Conservation (phyloP, 106 monocot species). For the Dioscorea zingiberensis region DNA sequence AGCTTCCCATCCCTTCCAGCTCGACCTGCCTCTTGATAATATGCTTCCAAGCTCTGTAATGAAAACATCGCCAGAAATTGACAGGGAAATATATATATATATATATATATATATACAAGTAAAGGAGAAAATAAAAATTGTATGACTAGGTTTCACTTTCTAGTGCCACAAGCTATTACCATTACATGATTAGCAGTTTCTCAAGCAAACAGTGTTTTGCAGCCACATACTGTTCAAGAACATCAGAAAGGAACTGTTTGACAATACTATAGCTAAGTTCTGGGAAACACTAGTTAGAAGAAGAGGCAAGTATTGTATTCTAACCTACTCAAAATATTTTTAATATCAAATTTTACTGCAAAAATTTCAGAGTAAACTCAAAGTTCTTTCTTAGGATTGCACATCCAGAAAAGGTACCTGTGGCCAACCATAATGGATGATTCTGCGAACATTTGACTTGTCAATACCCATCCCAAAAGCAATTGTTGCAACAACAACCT, state of each 20-base stretch:
- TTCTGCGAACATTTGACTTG: constrained; percentile 94
- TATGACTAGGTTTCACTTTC: no score
- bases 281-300: no score
- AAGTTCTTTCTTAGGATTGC: background rate
- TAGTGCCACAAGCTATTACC: no score
- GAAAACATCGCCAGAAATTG: background rate
- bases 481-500: constrained; percentile 98
- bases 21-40: constrained; percentile 99
- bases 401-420: constrained; percentile 36
- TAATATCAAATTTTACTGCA: background rate
- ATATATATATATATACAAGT: no score
- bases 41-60: constrained; percentile 93
- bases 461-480: constrained; percentile 99
- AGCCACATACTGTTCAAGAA: no score
- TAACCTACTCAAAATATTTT: background rate
- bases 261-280: no score
- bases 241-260: no score
- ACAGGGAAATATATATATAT: no score
- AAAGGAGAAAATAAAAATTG: no score
- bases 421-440: constrained; percentile 99
- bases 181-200: no score
- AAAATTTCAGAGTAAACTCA: background rate
- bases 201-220: no score
- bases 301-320: no score
- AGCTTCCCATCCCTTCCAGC: constrained; percentile 96